Conservation (phyloP, 2,329 filamentous ascomycete species). For the Coniochaeta hoffmannii region DNA sequence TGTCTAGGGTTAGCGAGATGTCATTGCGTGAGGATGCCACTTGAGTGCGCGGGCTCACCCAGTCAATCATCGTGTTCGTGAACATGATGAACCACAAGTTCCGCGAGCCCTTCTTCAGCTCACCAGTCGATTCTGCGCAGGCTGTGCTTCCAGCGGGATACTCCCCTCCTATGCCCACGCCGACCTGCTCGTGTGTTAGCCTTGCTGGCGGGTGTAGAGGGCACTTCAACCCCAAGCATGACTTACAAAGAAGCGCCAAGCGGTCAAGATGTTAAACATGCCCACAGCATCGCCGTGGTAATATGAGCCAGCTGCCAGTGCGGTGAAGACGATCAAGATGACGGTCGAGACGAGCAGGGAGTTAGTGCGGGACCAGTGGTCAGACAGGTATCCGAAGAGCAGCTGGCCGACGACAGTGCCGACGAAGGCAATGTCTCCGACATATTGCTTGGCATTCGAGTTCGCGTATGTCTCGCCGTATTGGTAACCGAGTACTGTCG, state of each 20-base stretch:
- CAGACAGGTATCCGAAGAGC: conserved; percentile 71
- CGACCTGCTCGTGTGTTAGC: conserved; percentile 31
- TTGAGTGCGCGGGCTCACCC: conserved; percentile 12
- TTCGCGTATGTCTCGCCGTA: conserved; percentile 64
- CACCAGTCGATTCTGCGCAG: conserved; percentile 75
- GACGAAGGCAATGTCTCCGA: conserved; percentile 76
- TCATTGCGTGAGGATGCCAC: not conserved
- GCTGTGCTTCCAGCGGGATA: conserved; percentile 80
- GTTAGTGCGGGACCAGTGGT: conserved; percentile 79
- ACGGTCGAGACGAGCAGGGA: conserved; percentile 73
- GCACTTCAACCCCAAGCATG: not conserved
- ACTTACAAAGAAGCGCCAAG: conserved; percentile 74
- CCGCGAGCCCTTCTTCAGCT: conserved; percentile 71
- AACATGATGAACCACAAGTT: conserved; percentile 90
- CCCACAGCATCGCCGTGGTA: conserved; percentile 60
- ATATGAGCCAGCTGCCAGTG: conserved; percentile 70
- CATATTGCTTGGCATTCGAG: conserved; percentile 64
- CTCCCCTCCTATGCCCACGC: conserved; percentile 74
- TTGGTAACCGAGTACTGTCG: conserved; percentile 62
- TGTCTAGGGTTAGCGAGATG: not conserved
- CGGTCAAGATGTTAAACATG: conserved; percentile 68
- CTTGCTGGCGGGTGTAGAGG: not conserved
- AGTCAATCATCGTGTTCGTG: conserved; percentile 82
- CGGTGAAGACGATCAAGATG: conserved; percentile 79
- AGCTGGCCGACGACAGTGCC: conserved; percentile 80